Conservation (phyloP, 2,329 filamentous ascomycete genomes). For the Alternaria gaisen region DNA sequence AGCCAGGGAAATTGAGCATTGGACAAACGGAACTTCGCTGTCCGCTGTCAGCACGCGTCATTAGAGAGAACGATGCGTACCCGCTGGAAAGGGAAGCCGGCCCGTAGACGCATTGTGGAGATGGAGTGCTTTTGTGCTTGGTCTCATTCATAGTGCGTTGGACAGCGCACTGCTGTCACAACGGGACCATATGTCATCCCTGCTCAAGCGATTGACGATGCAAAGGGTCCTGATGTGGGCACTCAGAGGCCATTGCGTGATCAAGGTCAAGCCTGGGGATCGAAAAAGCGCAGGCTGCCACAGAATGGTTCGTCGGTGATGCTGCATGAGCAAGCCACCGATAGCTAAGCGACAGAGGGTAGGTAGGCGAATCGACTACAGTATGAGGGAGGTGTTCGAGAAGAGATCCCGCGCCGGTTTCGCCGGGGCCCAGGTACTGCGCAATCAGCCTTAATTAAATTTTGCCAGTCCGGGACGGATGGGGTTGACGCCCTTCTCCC, state of each 20-base stretch:
- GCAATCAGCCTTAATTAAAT: constrained; percentile 30
- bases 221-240: not conserved
- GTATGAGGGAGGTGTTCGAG: constrained; percentile 8
- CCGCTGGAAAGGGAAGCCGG: constrained; percentile 12
- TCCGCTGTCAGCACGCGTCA: constrained; percentile 31
- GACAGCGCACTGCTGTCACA: not conserved
- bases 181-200: not conserved
- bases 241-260: not conserved
- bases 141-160: not conserved
- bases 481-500: constrained; percentile 13
- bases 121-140: not conserved
- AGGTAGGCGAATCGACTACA: not conserved
- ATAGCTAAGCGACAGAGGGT: constrained; percentile 5
- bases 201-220: not conserved
- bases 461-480: constrained; percentile 17
- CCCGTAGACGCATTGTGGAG: constrained; percentile 5
- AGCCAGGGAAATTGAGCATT: constrained; percentile 31
- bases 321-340: constrained; percentile 11
- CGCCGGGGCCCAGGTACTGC: constrained; percentile 24
- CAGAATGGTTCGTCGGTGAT: constrained; percentile 6
- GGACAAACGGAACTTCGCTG: constrained; percentile 31
- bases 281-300: not conserved
- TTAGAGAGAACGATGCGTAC: constrained; percentile 15
- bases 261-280: not conserved
- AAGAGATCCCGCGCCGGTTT: constrained; percentile 21